Base-by-base conservation (phyloP, 2,329 filamentous ascomycete genomes). In the Colletotrichum sp. region DNA sequence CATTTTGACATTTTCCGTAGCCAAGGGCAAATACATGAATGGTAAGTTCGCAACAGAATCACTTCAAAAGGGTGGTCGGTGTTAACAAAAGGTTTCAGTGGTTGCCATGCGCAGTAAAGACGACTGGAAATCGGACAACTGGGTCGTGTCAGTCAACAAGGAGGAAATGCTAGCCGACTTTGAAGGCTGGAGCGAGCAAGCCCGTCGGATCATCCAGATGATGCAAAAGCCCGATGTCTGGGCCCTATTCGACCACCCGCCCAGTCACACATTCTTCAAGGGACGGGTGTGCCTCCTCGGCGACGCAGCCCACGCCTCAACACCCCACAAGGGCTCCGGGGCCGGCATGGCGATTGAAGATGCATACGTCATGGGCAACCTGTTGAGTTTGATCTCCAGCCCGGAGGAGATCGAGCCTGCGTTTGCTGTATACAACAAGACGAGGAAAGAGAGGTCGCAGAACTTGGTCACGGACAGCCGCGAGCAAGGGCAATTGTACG, bases 1-100 rank as follows among this genome's bases (percentile, higher is more conserved):
- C 78, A 81, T 93, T 1, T 82, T 93, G 25, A 91, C 90, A 0
- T 93, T 92, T 77, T 90, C 91, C 0, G 89, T 93, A 44, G 87
- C 88, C 9, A 86, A 89, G 7, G 90, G 90, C 12, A 84, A 86
- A 34, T 88, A 87, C 0, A 87, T 93, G 83, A 93, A 93, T 77
- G 73, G 73, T 72, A 15, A 61, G 73, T 12, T 22, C 2, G 19
- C 29, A 3, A 5, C 27, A 30, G 15, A 27, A 4, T 2, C 6
- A 9, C 3, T 4, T 30, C 5, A 22, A n/a, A 15, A 1, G 2
- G 29, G 16, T 30, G 3, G 6, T 13, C 6, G 11, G 9, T 8
- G 5, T 30, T 76, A 12, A 76, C 59, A 9, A 6, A 11, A 6
- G 11, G 2, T 1, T 52, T 8, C 11, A 76, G 73, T 76, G 16